Base-by-base conservation (phyloP, 768 basidiomycete genomes). In the Phaeotremella fagi region DNA sequence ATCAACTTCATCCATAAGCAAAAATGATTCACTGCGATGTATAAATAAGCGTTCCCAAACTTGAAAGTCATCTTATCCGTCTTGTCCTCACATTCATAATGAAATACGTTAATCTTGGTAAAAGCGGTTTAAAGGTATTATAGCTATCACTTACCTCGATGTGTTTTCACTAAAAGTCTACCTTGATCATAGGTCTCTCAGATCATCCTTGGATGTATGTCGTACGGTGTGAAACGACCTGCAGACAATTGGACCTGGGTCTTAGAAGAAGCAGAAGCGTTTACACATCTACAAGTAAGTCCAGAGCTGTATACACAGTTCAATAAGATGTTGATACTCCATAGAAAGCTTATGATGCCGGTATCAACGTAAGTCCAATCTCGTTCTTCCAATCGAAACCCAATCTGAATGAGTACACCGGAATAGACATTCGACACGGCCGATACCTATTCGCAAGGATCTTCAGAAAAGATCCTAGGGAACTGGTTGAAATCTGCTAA, bases 401-500 rank as follows among this genome's bases (percentile, higher is more conserved):
- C 37, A 51, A 58, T 23, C 47, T 49, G 33, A 20, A 48, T n/a
- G n/a, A n/a, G n/a, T 24, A 28, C 15, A 23, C 9, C 16, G 11
- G 48, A 11, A 3, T 24, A 60, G 59, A 56, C 52, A 31, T 60
- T 63, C 41, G 55, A 59, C 45, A 63, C 63, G 20, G 66, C 66
- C 48, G 60, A 70, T 41, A 62, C 63, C 29, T 69, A 69, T 50
- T 55, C 35, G 31, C 41, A 41, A 24, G 85, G 85, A 1, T 71
- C 76, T 4, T 84, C 82, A 0, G 87, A 88, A 66, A 63, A 80
- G 41, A 78, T 87, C 47, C 76, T 87, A 18, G 86, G 86, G 11
- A 83, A 85, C 60, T 85, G 82, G 2, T 82, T 89, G 75, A 85
- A 84, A 63, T 64, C 82, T 56, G 78, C 81, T 57, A 69, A 82